These are phyloP conservation scores for Paratinospora sagittata DNA, from an alignment of 164 flowering plant genomes.

Conservation along the genomic window DNA sequence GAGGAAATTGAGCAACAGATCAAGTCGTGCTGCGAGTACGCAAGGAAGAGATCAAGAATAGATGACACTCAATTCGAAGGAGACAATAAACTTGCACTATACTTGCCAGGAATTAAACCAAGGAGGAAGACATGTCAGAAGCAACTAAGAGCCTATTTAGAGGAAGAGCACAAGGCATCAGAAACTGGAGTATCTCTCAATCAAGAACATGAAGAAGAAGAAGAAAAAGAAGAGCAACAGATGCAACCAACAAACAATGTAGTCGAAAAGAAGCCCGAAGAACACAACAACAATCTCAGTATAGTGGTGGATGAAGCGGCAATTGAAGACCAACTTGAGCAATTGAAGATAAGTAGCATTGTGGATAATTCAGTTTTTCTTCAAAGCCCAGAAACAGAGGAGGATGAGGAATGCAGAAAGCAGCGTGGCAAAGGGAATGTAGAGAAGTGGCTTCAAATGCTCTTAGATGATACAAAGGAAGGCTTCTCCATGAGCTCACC, in stretches of 20 bases:
- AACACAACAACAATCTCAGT: slow-evolving; percentile 17
- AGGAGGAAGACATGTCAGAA: slow-evolving; percentile 41
- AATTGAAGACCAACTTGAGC: slow-evolving; percentile 35
- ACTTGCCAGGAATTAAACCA: slow-evolving; percentile 34
- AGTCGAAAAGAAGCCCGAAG: slow-evolving; percentile 13
- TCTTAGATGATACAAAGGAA: slow-evolving; percentile 51
- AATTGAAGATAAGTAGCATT: slow-evolving; percentile 23
- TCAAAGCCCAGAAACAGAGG: slow-evolving; percentile 39
- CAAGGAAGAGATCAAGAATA: slow-evolving; percentile 78
- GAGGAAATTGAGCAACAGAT: slow-evolving; percentile 74
- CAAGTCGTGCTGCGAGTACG: slow-evolving; percentile 61
- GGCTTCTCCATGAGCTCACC: slow-evolving; percentile 17
- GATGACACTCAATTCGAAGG: slow-evolving; percentile 40
- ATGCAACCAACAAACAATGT: background rate
- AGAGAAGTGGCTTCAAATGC: slow-evolving; percentile 88
- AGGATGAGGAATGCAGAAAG: slow-evolving; percentile 73
- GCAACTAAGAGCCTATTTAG: slow-evolving; percentile 61
- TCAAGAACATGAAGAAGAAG: slow-evolving; percentile 26
- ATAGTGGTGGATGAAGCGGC: slow-evolving; percentile 22
- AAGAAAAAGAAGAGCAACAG: slow-evolving; percentile 21
- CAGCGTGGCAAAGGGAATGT: slow-evolving; percentile 83
- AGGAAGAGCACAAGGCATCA: slow-evolving; percentile 69
- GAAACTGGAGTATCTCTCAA: slow-evolving; percentile 27
- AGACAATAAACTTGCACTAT: slow-evolving; percentile 26
- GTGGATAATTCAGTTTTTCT: slow-evolving; percentile 20